Conservation (phyloP, 352 stramenopile genomes). For the Pythium rhizo-oryzae region DNA sequence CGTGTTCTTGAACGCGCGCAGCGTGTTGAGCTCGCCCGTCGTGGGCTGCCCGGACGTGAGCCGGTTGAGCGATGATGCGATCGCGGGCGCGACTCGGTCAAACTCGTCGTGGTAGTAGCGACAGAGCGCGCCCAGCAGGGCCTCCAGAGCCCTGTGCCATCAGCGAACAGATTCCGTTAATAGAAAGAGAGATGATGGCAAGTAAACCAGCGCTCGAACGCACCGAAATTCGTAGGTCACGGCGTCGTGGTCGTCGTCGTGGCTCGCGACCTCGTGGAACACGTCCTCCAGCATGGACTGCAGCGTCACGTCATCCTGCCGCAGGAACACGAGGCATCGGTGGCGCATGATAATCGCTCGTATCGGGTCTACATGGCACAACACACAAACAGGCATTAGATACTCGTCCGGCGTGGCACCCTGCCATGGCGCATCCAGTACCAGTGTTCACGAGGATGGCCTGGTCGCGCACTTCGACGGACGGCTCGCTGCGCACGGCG, state of each 20-base stretch:
- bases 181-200: background rate
- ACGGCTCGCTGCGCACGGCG: conserved; percentile 71
- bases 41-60: conserved; percentile 50
- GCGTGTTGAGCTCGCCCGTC: conserved; percentile 54
- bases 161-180: background rate
- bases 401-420: background rate
- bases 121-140: conserved; percentile 55
- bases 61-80: conserved; percentile 49
- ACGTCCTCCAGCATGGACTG: conserved; percentile 63
- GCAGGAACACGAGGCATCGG: conserved; percentile 37
- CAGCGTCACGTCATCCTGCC: conserved; percentile 52
- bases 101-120: conserved; percentile 57
- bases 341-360: conserved; percentile 78
- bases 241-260: conserved; percentile 39
- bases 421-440: background rate
- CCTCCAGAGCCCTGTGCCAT: conserved; percentile 36
- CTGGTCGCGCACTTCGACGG: conserved; percentile 76
- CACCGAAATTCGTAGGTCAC: conserved; percentile 76
- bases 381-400: too few species aligned
- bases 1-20: conserved; percentile 69
- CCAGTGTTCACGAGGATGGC: conserved; percentile 77
- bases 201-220: background rate
- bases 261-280: conserved; percentile 48
- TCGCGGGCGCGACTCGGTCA: conserved; percentile 35
- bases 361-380: conserved; percentile 41